phyloP scores from a whole-genome alignment of 192 early-diverging fungal species.

The Chytriomyces confervae region DNA sequence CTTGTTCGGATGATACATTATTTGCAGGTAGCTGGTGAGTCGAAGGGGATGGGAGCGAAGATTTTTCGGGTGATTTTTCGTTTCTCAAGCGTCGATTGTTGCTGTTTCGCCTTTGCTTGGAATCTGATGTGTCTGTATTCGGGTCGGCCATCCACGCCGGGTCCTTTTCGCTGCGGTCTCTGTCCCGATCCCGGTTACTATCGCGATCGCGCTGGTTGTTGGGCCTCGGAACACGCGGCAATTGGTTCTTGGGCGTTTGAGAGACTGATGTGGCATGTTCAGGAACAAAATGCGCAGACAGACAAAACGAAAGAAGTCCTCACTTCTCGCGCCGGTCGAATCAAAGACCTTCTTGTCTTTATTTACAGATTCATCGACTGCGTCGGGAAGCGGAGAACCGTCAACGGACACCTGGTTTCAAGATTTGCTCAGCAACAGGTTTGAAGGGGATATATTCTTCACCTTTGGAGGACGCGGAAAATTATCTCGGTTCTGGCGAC shows the following conservation, averaged over 20 bases:
- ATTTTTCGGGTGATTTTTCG: background rate
- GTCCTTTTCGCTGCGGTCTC: background rate
- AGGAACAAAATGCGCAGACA: background rate
- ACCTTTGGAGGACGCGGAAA: conserved; percentile 32
- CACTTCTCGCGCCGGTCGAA: background rate
- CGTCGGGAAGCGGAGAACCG: background rate
- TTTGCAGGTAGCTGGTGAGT: background rate
- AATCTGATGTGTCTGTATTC: background rate
- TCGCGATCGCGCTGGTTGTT: background rate
- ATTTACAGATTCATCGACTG: background rate
- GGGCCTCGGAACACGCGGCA: too few relatives aligned
- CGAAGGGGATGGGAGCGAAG: background rate
- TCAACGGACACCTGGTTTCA: background rate
- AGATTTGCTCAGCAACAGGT: too few relatives aligned
- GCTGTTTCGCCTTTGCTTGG: background rate
- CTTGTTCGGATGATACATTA: background rate
- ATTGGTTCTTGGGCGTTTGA: too few relatives aligned
- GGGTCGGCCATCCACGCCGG: conserved; percentile 14
- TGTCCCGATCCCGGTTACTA: background rate
- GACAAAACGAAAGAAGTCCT: background rate
- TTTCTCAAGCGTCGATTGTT: background rate
- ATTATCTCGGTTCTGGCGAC: background rate
- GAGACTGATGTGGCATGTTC: background rate
- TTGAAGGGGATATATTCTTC: too few relatives aligned
- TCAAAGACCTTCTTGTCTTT: background rate